phyloP scores from a whole-genome alignment of 192 early-diverging fungal genomes.

The Chytriomyces sp. region DNA sequence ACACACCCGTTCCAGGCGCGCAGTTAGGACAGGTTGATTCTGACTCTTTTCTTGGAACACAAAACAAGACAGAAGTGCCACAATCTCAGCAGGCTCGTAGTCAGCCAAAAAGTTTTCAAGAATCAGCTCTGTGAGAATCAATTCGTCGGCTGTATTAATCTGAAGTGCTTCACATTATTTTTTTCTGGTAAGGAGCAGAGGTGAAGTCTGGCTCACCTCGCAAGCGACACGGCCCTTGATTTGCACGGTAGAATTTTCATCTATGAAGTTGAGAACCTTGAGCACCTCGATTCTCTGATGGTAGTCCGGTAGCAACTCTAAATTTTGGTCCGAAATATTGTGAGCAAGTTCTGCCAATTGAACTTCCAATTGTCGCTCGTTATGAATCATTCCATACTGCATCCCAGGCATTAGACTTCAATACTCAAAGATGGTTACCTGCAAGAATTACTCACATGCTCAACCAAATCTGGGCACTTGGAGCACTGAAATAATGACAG shows the following conservation, averaged over 20 bases:
- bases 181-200: background rate
- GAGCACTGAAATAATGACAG: constrained; percentile 67
- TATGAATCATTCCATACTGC: constrained; percentile 58
- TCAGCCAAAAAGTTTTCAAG: constrained; percentile 89
- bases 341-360: constrained; percentile 75
- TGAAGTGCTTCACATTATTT: constrained; percentile 9
- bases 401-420: too few relatives aligned
- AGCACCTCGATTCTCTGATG: constrained; percentile 85
- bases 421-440: too few relatives aligned
- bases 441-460: constrained; percentile 67
- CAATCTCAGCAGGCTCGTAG: constrained; percentile 90
- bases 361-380: constrained; percentile 62
- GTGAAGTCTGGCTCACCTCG: constrained; percentile 53
- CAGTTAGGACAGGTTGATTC: constrained; percentile 65
- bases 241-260: constrained; percentile 82
- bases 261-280: constrained; percentile 77
- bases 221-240: constrained; percentile 96
- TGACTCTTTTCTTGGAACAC: constrained; percentile 91
- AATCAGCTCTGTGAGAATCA: constrained; percentile 92
- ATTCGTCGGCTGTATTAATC: constrained; percentile 95
- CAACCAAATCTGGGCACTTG: constrained; percentile 73
- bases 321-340: constrained; percentile 87
- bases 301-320: constrained; percentile 92
- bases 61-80: constrained; percentile 90
- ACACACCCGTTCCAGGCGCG: constrained; percentile 56